Conservation (phyloP, 768 basidiomycete species). For the Erythrobasidium yunnanense region DNA sequence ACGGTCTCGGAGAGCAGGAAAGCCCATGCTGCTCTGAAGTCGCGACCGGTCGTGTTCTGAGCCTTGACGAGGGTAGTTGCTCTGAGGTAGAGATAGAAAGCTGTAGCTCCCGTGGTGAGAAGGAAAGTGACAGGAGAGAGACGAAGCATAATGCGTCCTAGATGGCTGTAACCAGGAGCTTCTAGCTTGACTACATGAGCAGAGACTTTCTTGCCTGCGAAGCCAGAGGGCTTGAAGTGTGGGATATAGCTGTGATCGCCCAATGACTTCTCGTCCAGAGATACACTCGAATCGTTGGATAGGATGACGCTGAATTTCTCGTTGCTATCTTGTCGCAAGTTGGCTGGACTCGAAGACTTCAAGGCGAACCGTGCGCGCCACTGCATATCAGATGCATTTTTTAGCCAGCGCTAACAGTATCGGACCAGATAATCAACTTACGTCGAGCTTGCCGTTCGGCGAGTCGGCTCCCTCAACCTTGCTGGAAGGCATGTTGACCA, state of each 20-base stretch:
- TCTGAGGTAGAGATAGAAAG: constrained; percentile 20
- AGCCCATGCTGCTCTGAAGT: constrained; percentile 23
- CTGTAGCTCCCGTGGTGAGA: neutral
- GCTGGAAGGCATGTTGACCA: no score
- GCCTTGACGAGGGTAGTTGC: constrained; percentile 10
- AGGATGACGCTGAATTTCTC: neutral
- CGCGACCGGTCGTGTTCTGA: neutral
- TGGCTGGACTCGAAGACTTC: neutral
- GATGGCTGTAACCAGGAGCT: neutral
- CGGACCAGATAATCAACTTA: constrained; percentile 12
- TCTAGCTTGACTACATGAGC: neutral
- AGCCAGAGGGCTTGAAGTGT: no score
- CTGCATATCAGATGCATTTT: no score
- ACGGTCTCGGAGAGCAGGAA: constrained; percentile 22
- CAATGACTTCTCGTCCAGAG: constrained; percentile 10
- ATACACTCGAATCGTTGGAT: neutral
- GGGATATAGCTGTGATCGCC: neutral
- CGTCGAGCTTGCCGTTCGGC: constrained; percentile 19
- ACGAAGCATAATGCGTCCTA: neutral
- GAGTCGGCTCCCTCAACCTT: no score
- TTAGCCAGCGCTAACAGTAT: no score
- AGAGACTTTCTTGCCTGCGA: neutral
- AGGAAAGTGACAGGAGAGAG: constrained; percentile 11
- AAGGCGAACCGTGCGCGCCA: constrained; percentile 9
- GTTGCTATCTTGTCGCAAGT: neutral